Conservation (phyloP, 2,329 filamentous ascomycete genomes). For the Sclerotinia nivalis region DNA sequence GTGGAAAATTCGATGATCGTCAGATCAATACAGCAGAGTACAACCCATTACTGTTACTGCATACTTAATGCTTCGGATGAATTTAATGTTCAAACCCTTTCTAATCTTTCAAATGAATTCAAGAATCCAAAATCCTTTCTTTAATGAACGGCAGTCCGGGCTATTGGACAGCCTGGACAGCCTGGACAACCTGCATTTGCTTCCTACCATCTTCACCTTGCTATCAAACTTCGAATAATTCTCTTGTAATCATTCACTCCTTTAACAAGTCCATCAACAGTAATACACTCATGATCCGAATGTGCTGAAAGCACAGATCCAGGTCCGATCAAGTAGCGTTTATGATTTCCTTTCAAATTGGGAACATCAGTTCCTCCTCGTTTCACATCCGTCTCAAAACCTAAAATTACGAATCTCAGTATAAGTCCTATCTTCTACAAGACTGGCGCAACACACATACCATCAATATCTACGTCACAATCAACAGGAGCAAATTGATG, state of each 20-base stretch:
- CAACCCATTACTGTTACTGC: too few species aligned
- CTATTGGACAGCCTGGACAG: too few species aligned
- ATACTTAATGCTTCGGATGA: too few species aligned
- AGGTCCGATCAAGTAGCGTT: conserved; percentile 63
- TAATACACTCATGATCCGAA: conserved; percentile 75
- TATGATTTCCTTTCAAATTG: conserved; percentile 25
- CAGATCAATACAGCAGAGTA: too few species aligned
- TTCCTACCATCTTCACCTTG: neutral
- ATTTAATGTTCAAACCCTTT: too few species aligned
- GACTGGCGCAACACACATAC: conserved; percentile 40
- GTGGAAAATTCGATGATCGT: too few species aligned
- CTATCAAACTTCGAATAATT: conserved; percentile 1
- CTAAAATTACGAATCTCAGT: conserved; percentile 33
- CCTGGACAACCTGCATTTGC: too few species aligned
- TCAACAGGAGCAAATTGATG: conserved; percentile 76
- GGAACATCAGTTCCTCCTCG: conserved; percentile 93
- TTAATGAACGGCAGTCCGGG: neutral
- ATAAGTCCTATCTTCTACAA: neutral
- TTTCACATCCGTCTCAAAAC: conserved; percentile 75
- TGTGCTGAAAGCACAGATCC: conserved; percentile 82
- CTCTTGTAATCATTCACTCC: conserved; percentile 76
- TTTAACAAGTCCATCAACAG: conserved; percentile 69
- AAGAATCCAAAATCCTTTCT: too few species aligned
- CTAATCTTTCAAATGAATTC: too few species aligned
- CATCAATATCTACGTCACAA: conserved; percentile 66